Evolutionary conservation across 2,329 filamentous ascomycete species (phyloP).

Genomic region (Penicillium olsonii): DNA sequence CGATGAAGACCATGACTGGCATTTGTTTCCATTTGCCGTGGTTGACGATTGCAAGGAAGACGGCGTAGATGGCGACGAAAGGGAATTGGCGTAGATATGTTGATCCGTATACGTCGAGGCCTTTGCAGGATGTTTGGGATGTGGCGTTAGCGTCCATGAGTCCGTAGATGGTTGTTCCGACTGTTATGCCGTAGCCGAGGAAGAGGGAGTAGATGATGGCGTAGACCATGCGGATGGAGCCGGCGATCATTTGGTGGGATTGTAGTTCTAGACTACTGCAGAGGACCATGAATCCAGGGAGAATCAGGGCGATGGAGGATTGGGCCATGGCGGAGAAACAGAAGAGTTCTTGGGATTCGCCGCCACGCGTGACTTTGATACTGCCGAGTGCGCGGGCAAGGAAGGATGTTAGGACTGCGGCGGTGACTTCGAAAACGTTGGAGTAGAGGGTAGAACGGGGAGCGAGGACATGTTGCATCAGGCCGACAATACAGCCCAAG

Average conservation of each 20-base stretch:
- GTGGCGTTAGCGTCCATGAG: constrained; percentile 59
- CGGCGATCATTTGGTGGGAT: constrained; percentile 68
- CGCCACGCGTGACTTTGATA: constrained; percentile 52
- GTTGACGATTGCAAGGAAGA: constrained; percentile 77
- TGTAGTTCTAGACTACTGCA: constrained; percentile 68
- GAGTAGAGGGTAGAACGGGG: constrained; percentile 70
- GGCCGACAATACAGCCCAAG: constrained; percentile 72
- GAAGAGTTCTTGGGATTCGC: constrained; percentile 51
- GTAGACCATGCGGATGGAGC: constrained; percentile 75
- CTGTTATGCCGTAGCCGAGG: constrained; percentile 71
- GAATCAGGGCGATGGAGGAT: constrained; percentile 71
- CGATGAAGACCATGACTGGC: constrained; percentile 75
- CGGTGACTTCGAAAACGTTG: constrained; percentile 68
- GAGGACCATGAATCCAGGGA: constrained; percentile 68
- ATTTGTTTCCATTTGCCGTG: constrained; percentile 80
- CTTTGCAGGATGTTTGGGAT: constrained; percentile 51
- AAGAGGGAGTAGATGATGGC: constrained; percentile 74
- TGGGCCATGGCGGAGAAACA: constrained; percentile 74
- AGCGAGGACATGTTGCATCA: constrained; percentile 73
- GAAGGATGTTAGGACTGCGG: constrained; percentile 68
- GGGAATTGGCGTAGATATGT: constrained; percentile 60
- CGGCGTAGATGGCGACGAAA: constrained; percentile 74
- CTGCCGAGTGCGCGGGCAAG: constrained; percentile 69
- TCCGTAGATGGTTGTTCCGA: constrained; percentile 65
- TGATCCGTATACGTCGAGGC: constrained; percentile 51